Evolutionary conservation across 495 filamentous ascomycete genomes (phyloP).

Genomic region (Bombardia bombarda): DNA sequence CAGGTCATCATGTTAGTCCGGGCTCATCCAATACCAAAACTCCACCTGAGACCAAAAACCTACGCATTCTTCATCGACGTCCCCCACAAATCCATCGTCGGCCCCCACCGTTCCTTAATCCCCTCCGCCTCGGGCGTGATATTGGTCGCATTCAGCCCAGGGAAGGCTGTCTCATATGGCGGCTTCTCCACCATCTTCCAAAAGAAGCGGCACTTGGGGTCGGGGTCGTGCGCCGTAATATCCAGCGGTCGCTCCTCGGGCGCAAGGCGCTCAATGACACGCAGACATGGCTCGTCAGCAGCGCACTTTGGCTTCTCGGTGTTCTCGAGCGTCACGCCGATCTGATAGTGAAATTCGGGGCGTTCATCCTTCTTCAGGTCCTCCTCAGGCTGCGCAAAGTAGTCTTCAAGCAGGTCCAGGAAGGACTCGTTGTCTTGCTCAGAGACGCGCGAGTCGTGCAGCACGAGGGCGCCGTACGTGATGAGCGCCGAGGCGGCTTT

Average conservation of each 20-base stretch:
- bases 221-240: conserved; percentile 35
- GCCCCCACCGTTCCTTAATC: conserved; percentile 35
- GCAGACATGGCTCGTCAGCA: conserved; percentile 43
- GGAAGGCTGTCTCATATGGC: conserved; percentile 39
- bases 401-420: conserved; percentile 46
- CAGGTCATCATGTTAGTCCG: neutral
- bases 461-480: conserved; percentile 40
- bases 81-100: conserved; percentile 41
- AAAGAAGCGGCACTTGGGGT: conserved; percentile 46
- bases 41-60: conserved; percentile 14
- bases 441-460: conserved; percentile 44
- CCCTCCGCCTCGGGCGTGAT: conserved; percentile 31
- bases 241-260: conserved; percentile 40
- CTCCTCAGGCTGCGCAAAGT: conserved; percentile 41
- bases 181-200: conserved; percentile 39
- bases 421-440: conserved; percentile 40
- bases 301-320: conserved; percentile 49
- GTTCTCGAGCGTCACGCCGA: conserved; percentile 46
- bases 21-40: neutral
- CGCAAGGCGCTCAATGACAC: conserved; percentile 37
- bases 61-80: conserved; percentile 44
- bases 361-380: conserved; percentile 35
- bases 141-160: conserved; percentile 36
- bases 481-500: conserved; percentile 39
- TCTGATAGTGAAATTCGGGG: conserved; percentile 42